Conservation (phyloP, 129 eudicot genomes). For the Pseudognaphalium luteoalbum region DNA sequence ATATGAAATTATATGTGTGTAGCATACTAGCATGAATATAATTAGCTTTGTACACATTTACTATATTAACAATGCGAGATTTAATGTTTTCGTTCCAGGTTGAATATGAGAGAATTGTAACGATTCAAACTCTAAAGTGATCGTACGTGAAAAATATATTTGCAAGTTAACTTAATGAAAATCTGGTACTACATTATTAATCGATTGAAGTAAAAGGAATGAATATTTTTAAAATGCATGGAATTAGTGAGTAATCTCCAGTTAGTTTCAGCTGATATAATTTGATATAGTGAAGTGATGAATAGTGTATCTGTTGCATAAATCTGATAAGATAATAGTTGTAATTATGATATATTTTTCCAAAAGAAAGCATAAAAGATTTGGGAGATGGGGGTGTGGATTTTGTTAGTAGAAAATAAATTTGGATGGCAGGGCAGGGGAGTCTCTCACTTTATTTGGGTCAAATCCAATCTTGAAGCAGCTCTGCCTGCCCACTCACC, state of each 20-base stretch:
- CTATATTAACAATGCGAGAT: too few species aligned
- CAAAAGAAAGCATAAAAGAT: slow-evolving; percentile 29
- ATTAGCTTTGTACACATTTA: too few species aligned
- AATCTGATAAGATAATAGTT: not conserved
- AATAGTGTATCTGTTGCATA: not conserved
- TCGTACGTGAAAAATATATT: not conserved
- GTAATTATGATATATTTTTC: slow-evolving; percentile 2
- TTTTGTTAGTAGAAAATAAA: slow-evolving; percentile 23
- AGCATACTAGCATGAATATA: too few species aligned
- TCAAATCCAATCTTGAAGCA: slow-evolving; percentile 32
- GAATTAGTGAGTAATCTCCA: too few species aligned
- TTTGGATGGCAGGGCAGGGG: slow-evolving; percentile 10
- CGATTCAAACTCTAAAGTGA: too few species aligned
- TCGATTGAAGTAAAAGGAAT: not conserved
- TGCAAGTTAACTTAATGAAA: not conserved
- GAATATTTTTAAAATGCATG: too few species aligned
- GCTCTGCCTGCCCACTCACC: slow-evolving; percentile 7
- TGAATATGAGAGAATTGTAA: too few species aligned
- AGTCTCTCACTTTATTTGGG: slow-evolving; percentile 30
- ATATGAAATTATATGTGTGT: too few species aligned
- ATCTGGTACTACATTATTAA: not conserved
- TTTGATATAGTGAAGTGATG: not conserved
- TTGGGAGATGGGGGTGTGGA: slow-evolving; percentile 29
- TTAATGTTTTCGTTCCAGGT: too few species aligned
- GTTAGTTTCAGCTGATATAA: not conserved